phyloP scores from a whole-genome alignment of 148 eudicot genomes.

The Spergularia bocconei region DNA sequence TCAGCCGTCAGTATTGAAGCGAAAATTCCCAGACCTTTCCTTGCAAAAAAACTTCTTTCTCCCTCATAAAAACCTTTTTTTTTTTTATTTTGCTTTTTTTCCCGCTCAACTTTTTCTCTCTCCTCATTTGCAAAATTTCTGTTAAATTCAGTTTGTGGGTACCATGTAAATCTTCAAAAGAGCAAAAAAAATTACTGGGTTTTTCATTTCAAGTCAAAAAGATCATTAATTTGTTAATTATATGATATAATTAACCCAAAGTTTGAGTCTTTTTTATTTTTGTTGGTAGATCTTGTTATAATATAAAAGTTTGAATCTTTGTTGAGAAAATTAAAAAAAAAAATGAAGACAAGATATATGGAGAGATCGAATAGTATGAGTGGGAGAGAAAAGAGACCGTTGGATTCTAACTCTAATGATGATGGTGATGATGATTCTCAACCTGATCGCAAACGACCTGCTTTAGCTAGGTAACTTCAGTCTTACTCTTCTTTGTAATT shows the following conservation, averaged over 20 bases:
- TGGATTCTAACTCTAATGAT: constrained; percentile 45
- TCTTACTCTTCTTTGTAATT: neutral
- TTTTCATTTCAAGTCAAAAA: neutral
- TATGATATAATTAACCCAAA: constrained; percentile 6
- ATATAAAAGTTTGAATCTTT: constrained; percentile 20
- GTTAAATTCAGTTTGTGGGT: constrained; percentile 8
- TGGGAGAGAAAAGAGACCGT: constrained; percentile 62
- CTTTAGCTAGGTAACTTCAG: constrained; percentile 70
- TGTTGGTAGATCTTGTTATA: constrained; percentile 12
- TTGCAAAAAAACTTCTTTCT: constrained; percentile 33
- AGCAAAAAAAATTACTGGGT: neutral
- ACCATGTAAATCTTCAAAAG: neutral
- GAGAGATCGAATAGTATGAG: constrained; percentile 66
- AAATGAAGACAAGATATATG: constrained; percentile 80
- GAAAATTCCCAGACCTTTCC: constrained; percentile 46
- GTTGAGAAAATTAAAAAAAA: constrained; percentile 9
- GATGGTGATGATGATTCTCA: constrained; percentile 62
- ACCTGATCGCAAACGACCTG: constrained; percentile 81
- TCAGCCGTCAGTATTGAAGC: constrained; percentile 32
- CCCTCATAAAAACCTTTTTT: no score
- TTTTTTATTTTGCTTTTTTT: no score
- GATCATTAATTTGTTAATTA: neutral
- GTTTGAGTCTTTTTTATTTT: constrained; percentile 26
- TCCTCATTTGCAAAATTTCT: neutral
- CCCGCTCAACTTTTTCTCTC: constrained; percentile 19